phyloP scores from a whole-genome alignment of 2,329 filamentous ascomycete genomes.

The Penicillium nordicum region DNA sequence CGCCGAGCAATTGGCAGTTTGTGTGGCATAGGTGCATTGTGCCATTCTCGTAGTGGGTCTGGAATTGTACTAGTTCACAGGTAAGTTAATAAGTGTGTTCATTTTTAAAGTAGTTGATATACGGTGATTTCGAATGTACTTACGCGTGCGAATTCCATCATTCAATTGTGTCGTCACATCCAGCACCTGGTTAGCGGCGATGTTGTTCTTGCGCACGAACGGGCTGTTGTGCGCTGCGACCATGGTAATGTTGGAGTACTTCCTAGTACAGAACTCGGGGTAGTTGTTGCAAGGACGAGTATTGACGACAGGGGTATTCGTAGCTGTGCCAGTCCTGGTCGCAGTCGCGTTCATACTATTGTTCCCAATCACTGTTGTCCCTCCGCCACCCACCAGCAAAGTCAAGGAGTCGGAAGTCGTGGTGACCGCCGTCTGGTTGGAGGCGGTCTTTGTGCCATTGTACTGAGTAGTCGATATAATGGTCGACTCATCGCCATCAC shows the following conservation, averaged over 20 bases:
- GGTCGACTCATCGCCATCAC: slow-evolving; percentile 15
- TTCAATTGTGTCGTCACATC: slow-evolving; percentile 68
- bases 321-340: slow-evolving; percentile 47
- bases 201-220: slow-evolving; percentile 67
- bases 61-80: slow-evolving; percentile 52
- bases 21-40: slow-evolving; percentile 80
- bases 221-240: slow-evolving; percentile 79
- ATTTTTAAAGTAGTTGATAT: not conserved
- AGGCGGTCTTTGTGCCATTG: slow-evolving; percentile 25
- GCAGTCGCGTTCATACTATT: slow-evolving; percentile 41
- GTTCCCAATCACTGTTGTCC: slow-evolving; percentile 48
- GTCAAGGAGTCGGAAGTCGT: slow-evolving; percentile 40
- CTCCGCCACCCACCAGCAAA: slow-evolving; percentile 39
- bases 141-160: slow-evolving; percentile 63
- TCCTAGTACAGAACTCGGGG: slow-evolving; percentile 69
- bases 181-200: slow-evolving; percentile 71
- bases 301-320: slow-evolving; percentile 53
- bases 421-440: slow-evolving; percentile 27
- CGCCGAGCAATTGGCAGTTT: slow-evolving; percentile 75
- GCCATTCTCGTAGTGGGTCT: slow-evolving; percentile 55
- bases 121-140: slow-evolving; percentile 17
- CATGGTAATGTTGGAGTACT: slow-evolving; percentile 78
- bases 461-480: slow-evolving; percentile 22
- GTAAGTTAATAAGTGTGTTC: not conserved
- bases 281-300: slow-evolving; percentile 78